phyloP scores from a whole-genome alignment of 2,329 filamentous ascomycete genomes.

The Paecilomyces niveus region DNA sequence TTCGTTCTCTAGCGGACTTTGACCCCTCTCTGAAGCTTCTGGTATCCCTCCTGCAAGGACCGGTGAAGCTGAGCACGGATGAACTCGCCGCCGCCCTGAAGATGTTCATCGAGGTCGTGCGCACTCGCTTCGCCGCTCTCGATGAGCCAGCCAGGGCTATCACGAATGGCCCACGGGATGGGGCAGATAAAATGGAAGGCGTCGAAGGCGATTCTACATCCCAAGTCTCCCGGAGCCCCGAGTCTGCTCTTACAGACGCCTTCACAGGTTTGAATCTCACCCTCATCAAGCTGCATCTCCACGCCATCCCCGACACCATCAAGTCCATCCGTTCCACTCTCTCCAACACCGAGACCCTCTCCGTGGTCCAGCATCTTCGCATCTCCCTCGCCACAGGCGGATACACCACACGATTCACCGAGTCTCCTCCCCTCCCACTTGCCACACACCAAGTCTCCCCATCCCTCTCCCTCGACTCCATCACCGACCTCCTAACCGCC shows the following conservation, averaged over 20 bases:
- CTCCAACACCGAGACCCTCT: constrained; percentile 31
- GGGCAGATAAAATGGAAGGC: constrained; percentile 10
- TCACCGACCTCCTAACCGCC: constrained; percentile 35
- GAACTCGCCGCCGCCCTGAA: constrained; percentile 35
- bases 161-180: constrained; percentile 18
- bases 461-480: constrained; percentile 29
- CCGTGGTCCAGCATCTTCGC: constrained; percentile 36
- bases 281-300: constrained; percentile 28
- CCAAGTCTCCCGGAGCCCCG: constrained; percentile 1
- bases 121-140: constrained; percentile 23
- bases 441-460: constrained; percentile 28
- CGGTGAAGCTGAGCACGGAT: constrained; percentile 26
- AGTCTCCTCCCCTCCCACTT: constrained; percentile 30
- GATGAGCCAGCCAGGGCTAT: constrained; percentile 27
- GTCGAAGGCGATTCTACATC: constrained; percentile 8
- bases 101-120: constrained; percentile 32
- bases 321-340: constrained; percentile 30
- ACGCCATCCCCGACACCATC: constrained; percentile 23
- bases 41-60: constrained; percentile 27
- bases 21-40: constrained; percentile 34
- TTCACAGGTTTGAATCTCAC: constrained; percentile 32
- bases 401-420: constrained; percentile 35
- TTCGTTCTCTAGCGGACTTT: constrained; percentile 31
- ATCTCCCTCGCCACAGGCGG: constrained; percentile 37
- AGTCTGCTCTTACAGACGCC: constrained; percentile 23